Base-by-base conservation (phyloP, 1,284 basidiomycete species). In the Cutaneotrichosporon cyanovorans region DNA sequence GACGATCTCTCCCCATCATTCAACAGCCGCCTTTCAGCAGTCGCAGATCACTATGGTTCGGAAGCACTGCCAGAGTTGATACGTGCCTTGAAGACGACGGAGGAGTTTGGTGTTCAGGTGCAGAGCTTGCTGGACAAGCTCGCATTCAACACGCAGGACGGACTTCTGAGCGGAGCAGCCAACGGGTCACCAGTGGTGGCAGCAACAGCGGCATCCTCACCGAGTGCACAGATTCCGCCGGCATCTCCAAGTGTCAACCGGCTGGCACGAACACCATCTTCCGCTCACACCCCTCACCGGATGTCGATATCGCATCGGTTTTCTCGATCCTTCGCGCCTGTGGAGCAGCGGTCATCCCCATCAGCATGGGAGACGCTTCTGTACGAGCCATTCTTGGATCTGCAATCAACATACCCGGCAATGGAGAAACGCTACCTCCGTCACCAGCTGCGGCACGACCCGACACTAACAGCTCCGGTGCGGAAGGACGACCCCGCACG, bases 341-440 rank as follows among this genome's bases (percentile, higher is more conserved):
- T 41, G 14, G 55, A 56, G 23, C 31, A 34, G 5, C 45, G 41
- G 5, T 32, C 46, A 3, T 33, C 45, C 5, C 59, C 53, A 10
- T 50, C 56, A 3, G 50, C 51, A 15, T 95, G 91, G 91, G 88
- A 93, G 61, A 82, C 84, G 45, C 81, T 84, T 33, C 75, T 95
- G 9, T 92, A 90, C 67, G 88, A 91, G 63, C 87, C 91, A 0
- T 95, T 93, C 74, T 75, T 91, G 16, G 86, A 91, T 61, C 84
- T 84, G 53, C 91, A 95, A 62, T 76, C 80, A 15, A 83, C 89
- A 45, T 95, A 92, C 66, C 78, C 79, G 0, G 71, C 76, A 0
- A 75, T 92, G 32, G 91, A 96, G 68, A 76, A 78, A 36, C 78
- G 79, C 10, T 76, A 80, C 41, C 71, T 93, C 38, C 75, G 80